Base-by-base conservation (phyloP, 371 early-diverging fungal genomes). In the Mortierella sp. region DNA sequence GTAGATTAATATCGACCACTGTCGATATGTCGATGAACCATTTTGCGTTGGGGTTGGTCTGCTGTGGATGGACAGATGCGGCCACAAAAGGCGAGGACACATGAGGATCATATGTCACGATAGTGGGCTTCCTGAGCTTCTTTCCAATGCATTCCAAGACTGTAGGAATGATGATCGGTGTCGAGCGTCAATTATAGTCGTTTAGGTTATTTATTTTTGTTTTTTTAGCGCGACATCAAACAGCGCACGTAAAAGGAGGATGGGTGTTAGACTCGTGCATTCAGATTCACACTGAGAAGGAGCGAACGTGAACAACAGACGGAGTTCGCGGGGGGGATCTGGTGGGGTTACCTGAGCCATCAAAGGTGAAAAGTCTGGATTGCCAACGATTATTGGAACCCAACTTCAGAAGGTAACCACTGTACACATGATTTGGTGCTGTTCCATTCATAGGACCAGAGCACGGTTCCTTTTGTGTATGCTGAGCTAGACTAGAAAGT, bases 311-410 rank as follows among this genome's bases (percentile, higher is more conserved):
- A 24, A 9, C 30, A 47, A 9, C 24, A 39, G 6, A 15, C 41
- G 41, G 59, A 50, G 41, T 48, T 44, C 28, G n/a, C 41, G 42
- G 26, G 37, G 37, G 37, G 11, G n/a, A 14, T 34, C 37, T 14
- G 37, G 37, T 34, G 37, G 37, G 12, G 24, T 58, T 65, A 65
- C 66, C 66, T 58, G 66, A 43, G 39, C 72, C 72, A 28, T 72
- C 76, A 34, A 75, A 75, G 28, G 70, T 75, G 46, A 75, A 75
- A 14, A 64, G 65, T n/a, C 70, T 51, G n/a, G 67, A 66, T 48
- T 66, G 67, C 67, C 67, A 66, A n/a, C 60, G 67, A 4, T 59
- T 59, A 58, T 65, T 65, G 8, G 67, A 66, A 6, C 67, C 67
- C 14, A 52, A 46, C 39, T 66, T 66, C 14, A 66, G 42, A 8